These are phyloP conservation scores for Paraphaeosphaeria minitans DNA, from an alignment of 2,329 filamentous ascomycete genomes.

Conservation along the genomic window DNA sequence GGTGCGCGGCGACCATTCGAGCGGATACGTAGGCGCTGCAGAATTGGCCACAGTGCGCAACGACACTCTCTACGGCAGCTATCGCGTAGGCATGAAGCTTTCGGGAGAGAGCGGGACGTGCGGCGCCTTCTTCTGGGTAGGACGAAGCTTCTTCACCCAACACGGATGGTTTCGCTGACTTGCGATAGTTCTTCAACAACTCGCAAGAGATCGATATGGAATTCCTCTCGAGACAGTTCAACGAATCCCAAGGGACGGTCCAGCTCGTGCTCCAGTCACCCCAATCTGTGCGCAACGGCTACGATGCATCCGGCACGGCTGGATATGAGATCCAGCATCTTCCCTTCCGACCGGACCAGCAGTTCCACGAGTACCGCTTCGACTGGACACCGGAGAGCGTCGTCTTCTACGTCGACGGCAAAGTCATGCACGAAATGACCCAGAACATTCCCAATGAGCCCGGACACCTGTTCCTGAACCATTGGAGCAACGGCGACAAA, in stretches of 20 bases:
- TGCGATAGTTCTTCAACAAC: slow-evolving; percentile 72
- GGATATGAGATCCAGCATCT: slow-evolving; percentile 64
- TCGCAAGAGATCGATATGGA: slow-evolving; percentile 83
- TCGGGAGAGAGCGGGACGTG: slow-evolving; percentile 69
- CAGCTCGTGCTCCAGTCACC: slow-evolving; percentile 78
- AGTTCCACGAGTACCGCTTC: slow-evolving; percentile 79
- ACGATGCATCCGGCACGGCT: slow-evolving; percentile 64
- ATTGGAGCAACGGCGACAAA: slow-evolving; percentile 78
- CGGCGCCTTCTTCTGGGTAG: slow-evolving; percentile 79
- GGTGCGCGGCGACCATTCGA: slow-evolving; percentile 41
- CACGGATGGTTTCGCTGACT: slow-evolving; percentile 15
- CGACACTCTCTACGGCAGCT: slow-evolving; percentile 73
- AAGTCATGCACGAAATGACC: slow-evolving; percentile 61
- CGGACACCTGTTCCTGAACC: slow-evolving; percentile 72
- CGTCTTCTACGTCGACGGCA: slow-evolving; percentile 71
- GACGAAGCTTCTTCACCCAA: slow-evolving; percentile 13
- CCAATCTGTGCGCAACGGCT: slow-evolving; percentile 62
- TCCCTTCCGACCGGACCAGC: slow-evolving; percentile 67
- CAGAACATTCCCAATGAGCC: slow-evolving; percentile 62
- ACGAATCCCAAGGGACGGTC: slow-evolving; percentile 62
- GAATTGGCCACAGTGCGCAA: slow-evolving; percentile 66
- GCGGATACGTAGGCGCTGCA: slow-evolving; percentile 63
- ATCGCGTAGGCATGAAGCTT: slow-evolving; percentile 69
- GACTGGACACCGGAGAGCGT: slow-evolving; percentile 70
- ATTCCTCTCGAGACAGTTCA: slow-evolving; percentile 71